Conservation (phyloP, 2,329 filamentous ascomycete genomes). For the Dactylonectria estremocensis region DNA sequence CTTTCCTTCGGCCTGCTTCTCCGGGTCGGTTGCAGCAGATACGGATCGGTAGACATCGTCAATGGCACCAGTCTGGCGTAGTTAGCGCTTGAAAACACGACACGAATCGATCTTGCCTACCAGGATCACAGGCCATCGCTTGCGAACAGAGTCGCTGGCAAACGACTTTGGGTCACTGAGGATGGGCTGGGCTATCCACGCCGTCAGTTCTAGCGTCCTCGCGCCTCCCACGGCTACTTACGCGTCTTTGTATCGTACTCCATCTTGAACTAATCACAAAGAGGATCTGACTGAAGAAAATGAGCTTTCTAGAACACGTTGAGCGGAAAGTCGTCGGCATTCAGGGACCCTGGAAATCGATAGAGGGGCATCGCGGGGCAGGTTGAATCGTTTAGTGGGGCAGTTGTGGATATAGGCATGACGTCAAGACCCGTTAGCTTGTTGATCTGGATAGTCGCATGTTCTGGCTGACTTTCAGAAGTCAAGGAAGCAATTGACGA, state of each 20-base stretch:
- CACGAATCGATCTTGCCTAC: slow-evolving; percentile 63
- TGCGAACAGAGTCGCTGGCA: slow-evolving; percentile 85
- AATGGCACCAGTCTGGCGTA: slow-evolving; percentile 84
- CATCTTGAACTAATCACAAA: slow-evolving; percentile 63
- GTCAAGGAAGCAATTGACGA: background rate
- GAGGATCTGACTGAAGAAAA: slow-evolving; percentile 10
- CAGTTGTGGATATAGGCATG: slow-evolving; percentile 41
- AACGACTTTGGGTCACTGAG: slow-evolving; percentile 91
- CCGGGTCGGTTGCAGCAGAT: slow-evolving; percentile 70
- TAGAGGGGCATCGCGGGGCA: slow-evolving; percentile 51
- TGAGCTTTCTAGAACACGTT: slow-evolving; percentile 27
- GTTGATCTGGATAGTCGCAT: slow-evolving; percentile 38
- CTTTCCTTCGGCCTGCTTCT: slow-evolving; percentile 86
- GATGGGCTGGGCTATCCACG: slow-evolving; percentile 75
- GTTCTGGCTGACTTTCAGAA: slow-evolving; percentile 5
- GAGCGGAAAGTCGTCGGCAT: slow-evolving; percentile 8
- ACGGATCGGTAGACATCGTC: slow-evolving; percentile 92
- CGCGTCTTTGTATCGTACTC: slow-evolving; percentile 82
- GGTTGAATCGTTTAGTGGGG: slow-evolving; percentile 40
- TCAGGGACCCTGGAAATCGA: slow-evolving; percentile 26
- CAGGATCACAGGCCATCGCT: slow-evolving; percentile 94
- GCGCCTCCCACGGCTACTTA: slow-evolving; percentile 58
- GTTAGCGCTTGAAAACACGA: slow-evolving; percentile 21
- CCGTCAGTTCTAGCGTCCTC: slow-evolving; percentile 32
- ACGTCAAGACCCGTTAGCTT: slow-evolving; percentile 46